Conservation (phyloP, 306 rosid genomes). For the Medicago lupulina region DNA sequence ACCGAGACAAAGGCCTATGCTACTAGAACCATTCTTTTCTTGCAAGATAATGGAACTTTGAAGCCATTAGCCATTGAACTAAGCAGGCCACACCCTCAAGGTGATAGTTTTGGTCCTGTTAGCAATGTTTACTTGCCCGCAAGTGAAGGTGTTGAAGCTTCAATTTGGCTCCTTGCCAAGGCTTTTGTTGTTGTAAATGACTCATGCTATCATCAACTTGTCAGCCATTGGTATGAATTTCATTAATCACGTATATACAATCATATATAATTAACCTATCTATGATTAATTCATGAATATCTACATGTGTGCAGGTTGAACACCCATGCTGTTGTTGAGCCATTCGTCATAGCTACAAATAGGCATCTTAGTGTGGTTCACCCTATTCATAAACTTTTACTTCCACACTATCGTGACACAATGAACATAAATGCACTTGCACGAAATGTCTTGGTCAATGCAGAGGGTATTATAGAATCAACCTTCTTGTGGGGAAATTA, state of each 20-base stretch:
- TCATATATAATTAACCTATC: background rate
- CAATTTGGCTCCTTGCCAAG: conserved; percentile 78
- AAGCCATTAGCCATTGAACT: conserved; percentile 77
- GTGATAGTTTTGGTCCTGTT: conserved; percentile 58
- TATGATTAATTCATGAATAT: background rate
- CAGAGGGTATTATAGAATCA: conserved; percentile 7
- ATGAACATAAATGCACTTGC: conserved; percentile 89
- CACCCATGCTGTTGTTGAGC: conserved; percentile 81
- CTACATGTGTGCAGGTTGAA: conserved; percentile 65
- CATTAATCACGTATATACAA: background rate
- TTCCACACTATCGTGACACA: conserved; percentile 88
- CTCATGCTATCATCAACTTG: conserved; percentile 87
- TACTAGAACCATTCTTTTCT: conserved; percentile 65
- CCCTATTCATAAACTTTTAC: conserved; percentile 74
- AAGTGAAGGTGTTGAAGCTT: conserved; percentile 58
- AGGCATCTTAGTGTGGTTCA: conserved; percentile 86
- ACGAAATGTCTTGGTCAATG: conserved; percentile 38
- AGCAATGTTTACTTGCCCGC: conserved; percentile 62
- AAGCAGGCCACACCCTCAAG: conserved; percentile 63
- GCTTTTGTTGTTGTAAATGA: conserved; percentile 90
- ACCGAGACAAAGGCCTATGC: conserved; percentile 61
- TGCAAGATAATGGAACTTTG: conserved; percentile 69
- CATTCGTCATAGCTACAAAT: conserved; percentile 80
- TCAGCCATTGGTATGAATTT: conserved; percentile 66
- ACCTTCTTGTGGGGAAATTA: background rate